Base-by-base conservation (phyloP, 352 stramenopile species). In the Pythium scleroteichum region DNA sequence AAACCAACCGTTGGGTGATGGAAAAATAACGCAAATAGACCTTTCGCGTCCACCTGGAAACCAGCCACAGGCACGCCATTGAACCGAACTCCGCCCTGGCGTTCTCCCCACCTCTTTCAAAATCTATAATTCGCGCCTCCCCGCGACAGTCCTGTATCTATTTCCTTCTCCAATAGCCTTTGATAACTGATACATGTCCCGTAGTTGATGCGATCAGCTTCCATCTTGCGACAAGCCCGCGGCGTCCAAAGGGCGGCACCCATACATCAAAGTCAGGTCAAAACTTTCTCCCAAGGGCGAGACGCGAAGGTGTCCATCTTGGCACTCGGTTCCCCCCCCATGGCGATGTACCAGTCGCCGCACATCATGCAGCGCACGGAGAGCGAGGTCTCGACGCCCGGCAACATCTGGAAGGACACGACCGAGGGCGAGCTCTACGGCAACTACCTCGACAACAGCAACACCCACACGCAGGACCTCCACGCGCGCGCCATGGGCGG, bases 341-440 rank as follows among this genome's bases (percentile, higher is more conserved):
- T 35, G 29, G 29, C 29, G 59, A 59, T 62, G 29, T 38, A 59
- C 39, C 50, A 27, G 32, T 42, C 59, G 14, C 51, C 35, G 17
- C 29, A 45, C 49, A 23, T 35, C 20, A 55, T 50, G 50, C 29
- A 53, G 41, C 45, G 39, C 32, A 53, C 33, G 29, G 60, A 61
- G 24, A 57, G 50, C 51, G 27, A 42, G 4, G 44, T 51, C 17
- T 44, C 52, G 39, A 60, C 51, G 57, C 49, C 58, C 42, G 39
- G 46, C 45, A 58, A 52, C 32, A 67, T 94, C 46, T 94, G 84
- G 84, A 73, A 77, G 51, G 84, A 94, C 69, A 88, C 78, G 59
- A 77, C 66, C 2, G 79, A 83, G 29, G 84, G 87, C 46, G 78
- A 90, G 59, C 76, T 81, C 50, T 92, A 90, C 56, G 82, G 82